Evolutionary conservation across 257 asterid genomes (phyloP), one percentile per base, ranked within the genome.

Genomic region (Capsicum chinense): DNA sequence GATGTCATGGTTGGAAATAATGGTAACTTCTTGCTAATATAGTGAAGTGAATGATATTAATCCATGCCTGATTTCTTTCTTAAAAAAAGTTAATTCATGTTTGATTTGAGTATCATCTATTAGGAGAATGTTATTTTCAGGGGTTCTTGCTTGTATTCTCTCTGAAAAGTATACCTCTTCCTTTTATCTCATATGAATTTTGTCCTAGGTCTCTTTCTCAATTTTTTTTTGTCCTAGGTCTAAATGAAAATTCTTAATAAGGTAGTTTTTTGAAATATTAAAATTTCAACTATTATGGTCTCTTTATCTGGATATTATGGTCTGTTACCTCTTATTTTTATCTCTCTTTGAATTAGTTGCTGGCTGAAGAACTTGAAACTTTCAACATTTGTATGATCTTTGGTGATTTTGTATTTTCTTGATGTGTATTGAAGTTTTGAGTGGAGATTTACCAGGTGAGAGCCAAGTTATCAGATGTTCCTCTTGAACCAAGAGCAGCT

Each of bases 401-500:
- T 86, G 58, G 69, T 39, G 15, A n/a, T 48, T 35, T 56, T 47
- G 63, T 62, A 83, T 84, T 67, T 14, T 64, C 39, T 87, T 80
- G 3, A 79, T 79, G 52, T 47, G 52, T 37, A 56, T 83, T 83
- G 44, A 60, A 76, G 52, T 80, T 85, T 52, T 89, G 81, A 82
- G 63, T 85, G 68, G 69, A 64, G 74, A 59, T 86, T 81, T 88
- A 52, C 82, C 97, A 94, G 98, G 94, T 90, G 83, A 91, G 84
- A 86, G 79, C 83, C 44, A 91, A 84, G 88, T 47, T 85, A 9
- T 79, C 88, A 21, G 91, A 84, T 82, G 83, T 85, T 73, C 64
- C 91, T 19, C 60, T 84, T 83, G 95, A 86, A 66, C 91, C 87
- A 48, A 90, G 87, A 84, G 79, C 90, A 86, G 81, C 63, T 64